Percentiles rank a stretch among this genome's conserved stretches.
These are phyloP conservation scores for Pelargonium myrrhifolium DNA, from an alignment of 441 rosid species.

Conservation along the genomic window DNA sequence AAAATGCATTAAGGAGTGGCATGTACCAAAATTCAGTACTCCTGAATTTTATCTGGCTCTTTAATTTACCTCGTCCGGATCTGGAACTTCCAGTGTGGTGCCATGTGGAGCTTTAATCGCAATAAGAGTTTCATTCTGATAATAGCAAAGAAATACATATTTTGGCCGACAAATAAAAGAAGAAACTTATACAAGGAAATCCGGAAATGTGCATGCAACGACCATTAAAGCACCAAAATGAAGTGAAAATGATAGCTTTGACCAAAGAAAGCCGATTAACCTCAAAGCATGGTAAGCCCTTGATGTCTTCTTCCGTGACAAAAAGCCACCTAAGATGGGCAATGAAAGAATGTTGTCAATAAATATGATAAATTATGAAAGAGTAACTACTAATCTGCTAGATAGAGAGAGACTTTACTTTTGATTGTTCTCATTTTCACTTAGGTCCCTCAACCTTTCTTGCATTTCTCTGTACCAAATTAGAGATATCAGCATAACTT, in stretches of 20 bases:
- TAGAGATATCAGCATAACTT: conserved; percentile 25
- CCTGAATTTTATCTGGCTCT: too few species aligned
- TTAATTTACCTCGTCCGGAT: conserved; percentile 92
- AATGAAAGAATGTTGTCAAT: background rate
- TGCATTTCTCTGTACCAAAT: conserved; percentile 69
- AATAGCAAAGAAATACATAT: conserved; percentile 19
- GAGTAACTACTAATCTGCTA: background rate
- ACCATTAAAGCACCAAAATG: conserved; percentile 14
- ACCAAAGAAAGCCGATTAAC: conserved; percentile 29
- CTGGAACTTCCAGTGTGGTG: conserved; percentile 93
- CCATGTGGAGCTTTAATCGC: conserved; percentile 95
- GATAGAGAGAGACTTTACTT: conserved; percentile 45
- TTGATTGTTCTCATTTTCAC: conserved; percentile 82
- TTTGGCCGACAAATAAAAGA: too few species aligned
- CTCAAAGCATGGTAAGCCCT: conserved; percentile 87
- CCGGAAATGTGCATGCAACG: background rate
- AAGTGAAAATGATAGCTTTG: background rate
- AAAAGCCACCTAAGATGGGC: conserved; percentile 66
- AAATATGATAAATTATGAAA: background rate
- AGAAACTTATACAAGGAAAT: background rate
- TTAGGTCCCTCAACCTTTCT: conserved; percentile 74
- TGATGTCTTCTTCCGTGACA: conserved; percentile 93
- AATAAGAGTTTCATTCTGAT: conserved; percentile 87
- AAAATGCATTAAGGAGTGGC: too few species aligned
- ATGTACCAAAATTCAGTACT: too few species aligned